A percentile compares a stretch with the other conserved stretches of the same genome.
Evolutionary conservation across 805 yeast genomes (phyloP).

Genomic region (Zygotorulaspora florentina): DNA sequence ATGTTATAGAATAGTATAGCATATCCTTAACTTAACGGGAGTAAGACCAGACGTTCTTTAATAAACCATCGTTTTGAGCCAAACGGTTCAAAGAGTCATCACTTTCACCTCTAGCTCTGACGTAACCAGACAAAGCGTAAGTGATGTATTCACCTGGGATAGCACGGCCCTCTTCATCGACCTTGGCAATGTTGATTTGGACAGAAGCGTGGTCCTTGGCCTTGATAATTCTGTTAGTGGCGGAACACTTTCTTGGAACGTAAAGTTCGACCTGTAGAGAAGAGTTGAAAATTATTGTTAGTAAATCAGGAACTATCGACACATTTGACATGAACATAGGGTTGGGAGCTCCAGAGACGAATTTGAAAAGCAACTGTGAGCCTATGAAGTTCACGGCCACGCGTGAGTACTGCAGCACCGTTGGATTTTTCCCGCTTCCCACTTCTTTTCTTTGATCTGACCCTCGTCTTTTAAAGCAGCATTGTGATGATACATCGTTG

Average conservation of each 20-base stretch:
- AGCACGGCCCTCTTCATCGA: slow-evolving; percentile 94
- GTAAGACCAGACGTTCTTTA: slow-evolving; percentile 93
- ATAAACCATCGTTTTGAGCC: slow-evolving; percentile 97
- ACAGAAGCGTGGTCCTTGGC: slow-evolving; percentile 99
- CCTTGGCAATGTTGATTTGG: slow-evolving; percentile 97
- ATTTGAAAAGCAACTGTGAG: no score
- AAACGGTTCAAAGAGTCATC: slow-evolving; percentile 99
- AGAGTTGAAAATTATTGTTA: slow-evolving; percentile 14
- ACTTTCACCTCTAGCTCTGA: slow-evolving; percentile 99
- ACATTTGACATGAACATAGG: not conserved
- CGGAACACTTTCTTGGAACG: slow-evolving; percentile 99
- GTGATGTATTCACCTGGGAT: slow-evolving; percentile 87
- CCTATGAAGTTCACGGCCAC: no score
- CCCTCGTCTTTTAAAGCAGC: no score
- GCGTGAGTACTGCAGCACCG: no score
- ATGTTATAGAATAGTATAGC: not conserved
- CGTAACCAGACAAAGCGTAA: slow-evolving; percentile 95
- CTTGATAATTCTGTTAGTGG: slow-evolving; percentile 99
- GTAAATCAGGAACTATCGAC: slow-evolving; percentile 11
- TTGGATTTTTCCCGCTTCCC: no score
- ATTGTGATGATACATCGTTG: no score
- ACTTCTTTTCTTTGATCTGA: no score
- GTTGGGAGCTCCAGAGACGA: no score
- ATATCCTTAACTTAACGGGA: slow-evolving; percentile 59
- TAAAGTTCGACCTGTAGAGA: slow-evolving; percentile 87